phyloP scores from a whole-genome alignment of 306 rosid species.

The Prosopis cineraria region DNA sequence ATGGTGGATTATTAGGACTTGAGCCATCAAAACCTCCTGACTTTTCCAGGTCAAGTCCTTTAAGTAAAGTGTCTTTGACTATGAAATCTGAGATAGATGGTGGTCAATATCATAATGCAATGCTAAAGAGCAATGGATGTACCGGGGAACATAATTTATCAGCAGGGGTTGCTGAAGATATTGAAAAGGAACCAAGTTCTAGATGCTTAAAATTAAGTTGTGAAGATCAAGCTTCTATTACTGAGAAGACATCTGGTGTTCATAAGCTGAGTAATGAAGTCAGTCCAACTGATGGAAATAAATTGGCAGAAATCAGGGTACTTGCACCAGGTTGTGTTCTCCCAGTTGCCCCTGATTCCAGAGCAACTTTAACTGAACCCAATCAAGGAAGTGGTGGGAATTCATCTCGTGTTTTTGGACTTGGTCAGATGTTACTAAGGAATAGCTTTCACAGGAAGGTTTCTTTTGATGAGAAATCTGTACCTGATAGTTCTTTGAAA shows the following conservation, averaged over 20 bases:
- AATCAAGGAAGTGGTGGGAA: conserved; percentile 49
- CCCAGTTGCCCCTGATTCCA: conserved; percentile 42
- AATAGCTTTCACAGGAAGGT: conserved; percentile 68
- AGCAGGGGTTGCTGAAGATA: conserved; percentile 34
- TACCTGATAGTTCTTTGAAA: conserved; percentile 46
- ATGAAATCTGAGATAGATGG: conserved; percentile 38
- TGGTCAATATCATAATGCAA: conserved; percentile 35
- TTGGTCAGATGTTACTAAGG: conserved; percentile 66
- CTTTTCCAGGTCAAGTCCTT: conserved; percentile 55
- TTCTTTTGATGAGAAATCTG: conserved; percentile 55
- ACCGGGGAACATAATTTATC: conserved; percentile 34
- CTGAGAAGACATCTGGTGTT: conserved; percentile 32
- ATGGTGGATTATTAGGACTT: conserved; percentile 96
- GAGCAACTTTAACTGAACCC: conserved; percentile 39
- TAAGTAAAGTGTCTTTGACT: conserved; percentile 39
- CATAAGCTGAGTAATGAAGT: conserved; percentile 37
- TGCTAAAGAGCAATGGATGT: conserved; percentile 40
- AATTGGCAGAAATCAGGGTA: conserved; percentile 34
- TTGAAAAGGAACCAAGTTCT: conserved; percentile 43
- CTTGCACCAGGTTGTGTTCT: conserved; percentile 45
- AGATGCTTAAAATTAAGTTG: conserved; percentile 39
- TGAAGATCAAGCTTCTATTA: conserved; percentile 43
- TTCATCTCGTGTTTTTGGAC: conserved; percentile 69
- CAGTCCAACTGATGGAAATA: conserved; percentile 36
- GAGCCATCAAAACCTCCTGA: conserved; percentile 95